phyloP scores from a whole-genome alignment of 1,284 basidiomycete genomes.

The Trichosporon coremiiforme region DNA sequence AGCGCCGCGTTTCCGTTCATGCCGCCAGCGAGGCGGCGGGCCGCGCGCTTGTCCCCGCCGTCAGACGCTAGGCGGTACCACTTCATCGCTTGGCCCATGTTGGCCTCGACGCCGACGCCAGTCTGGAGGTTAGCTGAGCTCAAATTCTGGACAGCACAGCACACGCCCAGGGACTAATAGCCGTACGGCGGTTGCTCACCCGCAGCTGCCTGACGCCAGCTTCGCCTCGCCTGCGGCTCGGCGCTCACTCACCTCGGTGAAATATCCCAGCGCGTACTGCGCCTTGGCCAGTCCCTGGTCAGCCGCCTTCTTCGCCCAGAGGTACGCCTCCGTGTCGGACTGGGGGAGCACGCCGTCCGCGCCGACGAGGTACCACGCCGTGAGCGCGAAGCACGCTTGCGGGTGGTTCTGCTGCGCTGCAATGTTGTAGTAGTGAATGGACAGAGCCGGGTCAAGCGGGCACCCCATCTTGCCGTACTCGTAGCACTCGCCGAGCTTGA shows the following conservation, averaged over 20 bases:
- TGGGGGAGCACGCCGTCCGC: conserved; percentile 96
- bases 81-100: conserved; percentile 67
- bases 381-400: conserved; percentile 96
- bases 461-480: conserved; percentile 99
- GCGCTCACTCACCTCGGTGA: conserved; percentile 67
- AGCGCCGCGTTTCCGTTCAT: conserved; percentile 48
- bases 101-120: conserved; percentile 75
- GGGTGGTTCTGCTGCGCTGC: conserved; percentile 96
- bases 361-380: conserved; percentile 98
- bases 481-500: conserved; percentile 96
- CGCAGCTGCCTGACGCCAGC: too few relatives aligned
- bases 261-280: conserved; percentile 97
- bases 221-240: too few relatives aligned
- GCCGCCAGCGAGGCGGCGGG: conserved; percentile 67
- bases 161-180: too few relatives aligned
- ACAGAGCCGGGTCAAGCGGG: conserved; percentile 91
- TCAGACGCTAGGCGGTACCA: conserved; percentile 92
- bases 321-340: conserved; percentile 94
- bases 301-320: conserved; percentile 90
- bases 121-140: conserved; percentile 57
- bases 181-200: too few relatives aligned
- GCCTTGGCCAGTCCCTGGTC: conserved; percentile 87
- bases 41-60: conserved; percentile 88
- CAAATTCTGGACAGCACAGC: too few relatives aligned
- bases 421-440: conserved; percentile 99